Conservation (phyloP, 306 rosid species). For the Potentilla sterilis region DNA sequence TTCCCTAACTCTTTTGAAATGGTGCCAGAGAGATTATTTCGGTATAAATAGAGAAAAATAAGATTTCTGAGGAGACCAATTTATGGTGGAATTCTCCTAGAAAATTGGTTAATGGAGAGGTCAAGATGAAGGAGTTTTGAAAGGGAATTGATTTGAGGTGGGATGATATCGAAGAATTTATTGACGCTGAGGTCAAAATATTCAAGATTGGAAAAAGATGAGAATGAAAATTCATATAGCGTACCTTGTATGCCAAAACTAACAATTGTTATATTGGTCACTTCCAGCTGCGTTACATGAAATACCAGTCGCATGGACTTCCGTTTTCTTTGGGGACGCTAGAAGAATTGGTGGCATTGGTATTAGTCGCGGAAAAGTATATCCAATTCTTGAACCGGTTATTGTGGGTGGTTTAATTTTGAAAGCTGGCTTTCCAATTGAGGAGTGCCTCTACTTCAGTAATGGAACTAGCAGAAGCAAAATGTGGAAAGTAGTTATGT, state of each 20-base stretch:
- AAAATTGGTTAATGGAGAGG: conserved; percentile 18
- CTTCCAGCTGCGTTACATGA: conserved; percentile 17
- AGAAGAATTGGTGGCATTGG: neutral
- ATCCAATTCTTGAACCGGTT: neutral
- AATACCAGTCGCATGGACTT: conserved; percentile 27
- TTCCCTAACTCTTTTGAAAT: too few species aligned
- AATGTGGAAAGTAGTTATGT: too few species aligned
- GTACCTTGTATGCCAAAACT: too few species aligned
- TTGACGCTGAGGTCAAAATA: too few species aligned
- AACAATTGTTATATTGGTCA: too few species aligned
- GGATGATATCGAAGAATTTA: too few species aligned
- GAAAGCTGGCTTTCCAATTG: conserved; percentile 33
- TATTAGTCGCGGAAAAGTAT: conserved; percentile 8
- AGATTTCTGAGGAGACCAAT: conserved; percentile 15
- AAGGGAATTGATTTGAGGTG: too few species aligned
- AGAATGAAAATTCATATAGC: too few species aligned
- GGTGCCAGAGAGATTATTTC: neutral
- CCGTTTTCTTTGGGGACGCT: neutral
- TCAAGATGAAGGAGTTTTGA: conserved; percentile 28
- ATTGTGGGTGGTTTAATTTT: neutral
- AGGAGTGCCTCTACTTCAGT: conserved; percentile 31
- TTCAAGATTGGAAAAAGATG: too few species aligned
- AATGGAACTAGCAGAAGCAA: neutral
- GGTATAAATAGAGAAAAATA: neutral
- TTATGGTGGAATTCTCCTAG: conserved; percentile 19